Evolutionary conservation across 2,329 filamentous ascomycete genomes (phyloP).

Genomic region (Aureobasidium sp.): DNA sequence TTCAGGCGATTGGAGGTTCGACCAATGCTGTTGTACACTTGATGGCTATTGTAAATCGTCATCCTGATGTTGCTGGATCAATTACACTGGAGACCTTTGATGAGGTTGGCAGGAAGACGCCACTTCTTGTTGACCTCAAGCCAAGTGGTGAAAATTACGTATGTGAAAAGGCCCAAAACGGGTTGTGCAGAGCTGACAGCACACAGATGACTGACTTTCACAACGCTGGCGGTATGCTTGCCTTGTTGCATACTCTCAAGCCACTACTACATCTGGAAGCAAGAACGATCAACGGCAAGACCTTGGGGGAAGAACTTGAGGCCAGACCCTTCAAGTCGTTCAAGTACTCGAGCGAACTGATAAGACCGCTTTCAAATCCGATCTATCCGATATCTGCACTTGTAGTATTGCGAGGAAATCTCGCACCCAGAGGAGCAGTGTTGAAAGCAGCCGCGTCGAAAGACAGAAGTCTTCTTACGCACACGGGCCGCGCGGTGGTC

Average conservation of each 20-base stretch:
- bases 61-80: conserved; percentile 39
- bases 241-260: conserved; percentile 40
- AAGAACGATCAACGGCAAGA: conserved; percentile 42
- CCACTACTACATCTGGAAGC: conserved; percentile 42
- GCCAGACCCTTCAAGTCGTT: conserved; percentile 37
- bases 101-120: conserved; percentile 41
- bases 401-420: conserved; percentile 41
- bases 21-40: conserved; percentile 40
- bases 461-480: conserved; percentile 37
- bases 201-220: conserved; percentile 46
- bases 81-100: conserved; percentile 43
- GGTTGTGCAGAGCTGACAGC: not conserved
- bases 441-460: conserved; percentile 48
- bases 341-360: conserved; percentile 36
- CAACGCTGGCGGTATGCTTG: conserved; percentile 46
- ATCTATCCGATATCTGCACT: conserved; percentile 41
- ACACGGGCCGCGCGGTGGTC: conserved; percentile 41
- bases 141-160: conserved; percentile 42
- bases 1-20: conserved; percentile 40
- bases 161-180: not conserved
- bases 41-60: conserved; percentile 43
- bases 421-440: conserved; percentile 43
- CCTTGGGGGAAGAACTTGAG: conserved; percentile 41
- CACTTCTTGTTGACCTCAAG: conserved; percentile 46
- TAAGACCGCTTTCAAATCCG: conserved; percentile 39